Conservation (phyloP, 2,329 filamentous ascomycete genomes). For the Trichophaea hybrida region DNA sequence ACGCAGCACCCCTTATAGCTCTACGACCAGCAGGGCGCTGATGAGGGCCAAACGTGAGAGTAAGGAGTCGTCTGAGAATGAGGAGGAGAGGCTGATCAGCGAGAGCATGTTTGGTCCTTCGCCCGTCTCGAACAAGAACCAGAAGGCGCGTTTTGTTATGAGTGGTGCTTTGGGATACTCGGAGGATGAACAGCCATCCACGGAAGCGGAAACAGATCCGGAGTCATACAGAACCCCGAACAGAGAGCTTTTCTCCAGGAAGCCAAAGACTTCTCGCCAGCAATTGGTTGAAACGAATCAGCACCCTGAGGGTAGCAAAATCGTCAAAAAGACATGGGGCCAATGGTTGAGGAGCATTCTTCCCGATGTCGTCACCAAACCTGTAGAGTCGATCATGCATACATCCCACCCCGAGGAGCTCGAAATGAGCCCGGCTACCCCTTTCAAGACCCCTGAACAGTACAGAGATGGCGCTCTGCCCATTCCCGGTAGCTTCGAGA, state of each 20-base stretch:
- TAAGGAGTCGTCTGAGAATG: slow-evolving; percentile 8
- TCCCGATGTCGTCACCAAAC: slow-evolving; percentile 17
- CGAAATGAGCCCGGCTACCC: not conserved
- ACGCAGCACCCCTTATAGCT: slow-evolving; percentile 18
- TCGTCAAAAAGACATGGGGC: slow-evolving; percentile 19
- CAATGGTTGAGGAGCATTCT: slow-evolving; percentile 19
- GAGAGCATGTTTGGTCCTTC: slow-evolving; percentile 17
- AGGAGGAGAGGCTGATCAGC: slow-evolving; percentile 16
- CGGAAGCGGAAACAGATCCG: slow-evolving; percentile 6
- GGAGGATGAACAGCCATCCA: not conserved
- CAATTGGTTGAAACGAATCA: slow-evolving; percentile 3
- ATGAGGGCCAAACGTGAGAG: slow-evolving; percentile 14
- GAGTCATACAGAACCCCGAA: slow-evolving; percentile 14
- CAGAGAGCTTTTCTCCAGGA: slow-evolving; percentile 8
- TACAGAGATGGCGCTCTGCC: slow-evolving; percentile 6
- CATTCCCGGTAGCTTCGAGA: slow-evolving; percentile 20
- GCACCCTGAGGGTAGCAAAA: slow-evolving; percentile 11
- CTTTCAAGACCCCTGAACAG: slow-evolving; percentile 5
- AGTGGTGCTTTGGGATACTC: slow-evolving; percentile 10
- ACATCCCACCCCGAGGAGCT: slow-evolving; percentile 2
- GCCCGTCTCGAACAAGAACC: slow-evolving; percentile 1
- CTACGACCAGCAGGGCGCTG: slow-evolving; percentile 14
- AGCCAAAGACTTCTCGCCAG: not conserved
- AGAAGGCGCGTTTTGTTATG: slow-evolving; percentile 12
- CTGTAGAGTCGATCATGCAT: slow-evolving; percentile 17